Conservation (phyloP, 2,329 filamentous ascomycete species). For the Metarhizium anisopliae region DNA sequence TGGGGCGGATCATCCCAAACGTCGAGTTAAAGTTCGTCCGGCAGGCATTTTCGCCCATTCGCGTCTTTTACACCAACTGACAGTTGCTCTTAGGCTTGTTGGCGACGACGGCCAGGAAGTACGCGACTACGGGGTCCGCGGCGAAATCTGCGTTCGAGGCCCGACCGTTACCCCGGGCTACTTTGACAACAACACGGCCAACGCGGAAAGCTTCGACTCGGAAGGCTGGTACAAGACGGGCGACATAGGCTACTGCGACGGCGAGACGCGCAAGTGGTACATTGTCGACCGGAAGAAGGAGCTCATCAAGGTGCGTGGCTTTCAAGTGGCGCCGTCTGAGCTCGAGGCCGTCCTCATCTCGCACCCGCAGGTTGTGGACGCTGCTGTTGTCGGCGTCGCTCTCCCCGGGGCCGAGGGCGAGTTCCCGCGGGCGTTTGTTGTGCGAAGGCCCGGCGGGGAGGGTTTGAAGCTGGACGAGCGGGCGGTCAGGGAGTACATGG, state of each 20-base stretch:
- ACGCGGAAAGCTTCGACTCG: slow-evolving; percentile 44
- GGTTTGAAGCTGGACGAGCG: slow-evolving; percentile 15
- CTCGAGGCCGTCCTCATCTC: slow-evolving; percentile 39
- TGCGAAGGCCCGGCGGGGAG: slow-evolving; percentile 13
- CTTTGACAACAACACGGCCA: slow-evolving; percentile 53
- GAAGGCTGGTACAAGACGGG: slow-evolving; percentile 68
- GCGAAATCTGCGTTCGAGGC: slow-evolving; percentile 58
- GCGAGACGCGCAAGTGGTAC: slow-evolving; percentile 61
- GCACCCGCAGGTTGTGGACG: slow-evolving; percentile 40
- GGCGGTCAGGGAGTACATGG: slow-evolving; percentile 18
- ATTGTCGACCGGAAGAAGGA: slow-evolving; percentile 78
- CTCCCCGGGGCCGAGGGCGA: slow-evolving; percentile 26
- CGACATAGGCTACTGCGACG: slow-evolving; percentile 55
- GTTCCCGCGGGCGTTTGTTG: slow-evolving; percentile 37
- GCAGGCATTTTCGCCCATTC: too few species aligned
- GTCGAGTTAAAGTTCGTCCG: slow-evolving; percentile 15
- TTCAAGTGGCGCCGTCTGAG: slow-evolving; percentile 60
- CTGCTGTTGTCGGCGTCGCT: slow-evolving; percentile 52
- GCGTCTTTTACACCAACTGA: too few species aligned
- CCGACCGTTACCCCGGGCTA: slow-evolving; percentile 67
- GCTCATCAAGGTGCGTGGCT: slow-evolving; percentile 46
- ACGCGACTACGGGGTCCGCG: slow-evolving; percentile 30
- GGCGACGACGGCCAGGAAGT: slow-evolving; percentile 31
- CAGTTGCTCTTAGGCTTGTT: slow-evolving; percentile 19
- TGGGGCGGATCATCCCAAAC: slow-evolving; percentile 24